Percentiles rank a stretch among this genome's conserved stretches.
These are phyloP conservation scores for Dactylonectria macrodidyma DNA, from an alignment of 2,329 filamentous ascomycete species.

Conservation along the genomic window DNA sequence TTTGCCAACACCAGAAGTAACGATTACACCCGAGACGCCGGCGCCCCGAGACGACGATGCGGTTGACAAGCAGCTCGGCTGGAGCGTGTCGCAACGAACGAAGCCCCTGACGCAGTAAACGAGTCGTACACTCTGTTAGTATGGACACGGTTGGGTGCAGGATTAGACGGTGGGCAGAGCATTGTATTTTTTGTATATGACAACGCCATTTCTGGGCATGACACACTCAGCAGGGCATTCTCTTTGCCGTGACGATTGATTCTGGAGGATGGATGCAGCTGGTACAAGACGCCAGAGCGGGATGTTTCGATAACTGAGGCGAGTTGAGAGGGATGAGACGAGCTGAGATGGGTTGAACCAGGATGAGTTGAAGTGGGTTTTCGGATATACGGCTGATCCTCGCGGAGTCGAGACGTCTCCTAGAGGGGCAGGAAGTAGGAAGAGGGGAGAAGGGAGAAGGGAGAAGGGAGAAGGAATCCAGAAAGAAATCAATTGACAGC, in stretches of 20 bases:
- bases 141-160: not conserved
- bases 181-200: slow-evolving; percentile 47
- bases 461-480: not conserved
- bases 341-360: not conserved
- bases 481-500: not conserved
- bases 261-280: not conserved
- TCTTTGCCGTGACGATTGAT: slow-evolving; percentile 29
- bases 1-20: slow-evolving; percentile 58
- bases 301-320: not conserved
- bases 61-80: slow-evolving; percentile 62
- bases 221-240: slow-evolving; percentile 30
- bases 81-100: slow-evolving; percentile 52
- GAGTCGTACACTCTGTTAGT: not conserved
- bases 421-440: not conserved
- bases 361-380: too few species aligned
- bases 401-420: not conserved
- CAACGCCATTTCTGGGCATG: slow-evolving; percentile 23
- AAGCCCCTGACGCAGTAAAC: slow-evolving; percentile 47
- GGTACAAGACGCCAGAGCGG: not conserved
- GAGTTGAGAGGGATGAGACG: not conserved
- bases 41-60: slow-evolving; percentile 52
- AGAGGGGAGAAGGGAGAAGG: not conserved
- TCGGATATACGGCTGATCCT: not conserved
- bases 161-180: slow-evolving; percentile 16
- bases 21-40: slow-evolving; percentile 67